These are phyloP conservation scores for Epichloe sp. DNA, from an alignment of 2,329 filamentous ascomycete species.

Conservation along the genomic window DNA sequence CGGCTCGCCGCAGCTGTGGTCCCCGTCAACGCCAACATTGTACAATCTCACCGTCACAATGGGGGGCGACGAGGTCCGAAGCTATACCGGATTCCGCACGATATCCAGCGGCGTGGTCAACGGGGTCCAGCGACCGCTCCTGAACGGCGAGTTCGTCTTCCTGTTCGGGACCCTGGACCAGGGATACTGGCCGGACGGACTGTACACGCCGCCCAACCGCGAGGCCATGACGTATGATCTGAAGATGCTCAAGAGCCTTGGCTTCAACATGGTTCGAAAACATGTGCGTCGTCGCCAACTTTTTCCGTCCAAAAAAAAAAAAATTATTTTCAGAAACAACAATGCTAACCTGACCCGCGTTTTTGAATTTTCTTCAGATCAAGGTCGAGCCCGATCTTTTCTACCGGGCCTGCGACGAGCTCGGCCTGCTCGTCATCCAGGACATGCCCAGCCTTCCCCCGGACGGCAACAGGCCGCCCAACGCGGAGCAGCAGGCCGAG, in stretches of 20 bases:
- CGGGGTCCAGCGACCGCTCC: conserved; percentile 44
- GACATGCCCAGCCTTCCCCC: conserved; percentile 53
- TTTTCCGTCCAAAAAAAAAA: too few species aligned
- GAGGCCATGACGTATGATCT: conserved; percentile 59
- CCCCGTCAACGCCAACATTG: conserved; percentile 46
- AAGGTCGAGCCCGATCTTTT: conserved; percentile 56
- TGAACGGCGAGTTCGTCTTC: conserved; percentile 59
- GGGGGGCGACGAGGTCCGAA: conserved; percentile 39
- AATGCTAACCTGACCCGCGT: background rate
- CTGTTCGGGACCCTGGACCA: conserved; percentile 58
- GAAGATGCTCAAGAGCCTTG: conserved; percentile 47
- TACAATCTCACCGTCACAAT: conserved; percentile 49
- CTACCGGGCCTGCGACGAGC: conserved; percentile 52
- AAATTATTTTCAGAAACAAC: too few species aligned
- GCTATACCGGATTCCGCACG: conserved; percentile 58
- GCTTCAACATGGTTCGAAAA: conserved; percentile 60
- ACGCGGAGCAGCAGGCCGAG: conserved; percentile 42
- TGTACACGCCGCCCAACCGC: conserved; percentile 49
- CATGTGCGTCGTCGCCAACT: conserved; percentile 37
- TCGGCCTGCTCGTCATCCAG: conserved; percentile 55
- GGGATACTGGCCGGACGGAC: conserved; percentile 58
- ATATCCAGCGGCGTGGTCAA: conserved; percentile 42
- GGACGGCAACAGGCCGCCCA: conserved; percentile 20
- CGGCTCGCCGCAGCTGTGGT: conserved; percentile 46
- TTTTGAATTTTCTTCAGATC: conserved; percentile 27